Base-by-base conservation (phyloP, 345 rosid species). In the Sapria himalayana region DNA sequence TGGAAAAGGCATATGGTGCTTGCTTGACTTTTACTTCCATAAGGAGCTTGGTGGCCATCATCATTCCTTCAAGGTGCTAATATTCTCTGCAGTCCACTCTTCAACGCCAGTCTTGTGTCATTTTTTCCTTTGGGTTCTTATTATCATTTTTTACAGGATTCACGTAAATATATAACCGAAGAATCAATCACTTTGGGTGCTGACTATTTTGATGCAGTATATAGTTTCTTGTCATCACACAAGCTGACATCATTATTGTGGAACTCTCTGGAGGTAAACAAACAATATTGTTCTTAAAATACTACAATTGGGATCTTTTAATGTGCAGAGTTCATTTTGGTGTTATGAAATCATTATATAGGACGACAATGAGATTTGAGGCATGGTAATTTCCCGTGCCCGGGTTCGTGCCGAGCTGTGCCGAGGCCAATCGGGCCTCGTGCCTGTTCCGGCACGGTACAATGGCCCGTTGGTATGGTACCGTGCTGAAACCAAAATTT, bases 1-100 rank as follows among this genome's bases (percentile, higher is more conserved):
- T 51, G 97, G 97, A 51, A 78, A 68, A 70, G 92, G 89, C 55
- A 60, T 86, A 42, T 86, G 94, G 97, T 86, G 89, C 63, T 60
- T 86, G 65, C 94, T 86, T 53, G 94, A 86, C 57, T 68, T 59
- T 67, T 86, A 81, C 60, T 86, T 86, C 55, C 72, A 76, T 35
- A 85, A 65, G 62, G 89, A 76, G 51, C 70, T 78, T 39, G 57
- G 64, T 37, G 72, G 85, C n/a, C n/a, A n/a, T 56, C 59, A 79
- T 45, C 65, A 57, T 62, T 59, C 72, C 41, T 61, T 38, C 22
- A 52, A 68, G 81, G 78, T 66, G 61, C 55, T 51, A 38, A 44
- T 37, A 46, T 45, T 32, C 31, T 55, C 29, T 43, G 13, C 21
- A 42, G 14, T 19, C 37, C 19, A 7, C 4, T 1, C 8, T 13